These are phyloP conservation scores for Epichloe coenophiala DNA, from an alignment of 2,329 filamentous ascomycete genomes.

Conservation along the genomic window DNA sequence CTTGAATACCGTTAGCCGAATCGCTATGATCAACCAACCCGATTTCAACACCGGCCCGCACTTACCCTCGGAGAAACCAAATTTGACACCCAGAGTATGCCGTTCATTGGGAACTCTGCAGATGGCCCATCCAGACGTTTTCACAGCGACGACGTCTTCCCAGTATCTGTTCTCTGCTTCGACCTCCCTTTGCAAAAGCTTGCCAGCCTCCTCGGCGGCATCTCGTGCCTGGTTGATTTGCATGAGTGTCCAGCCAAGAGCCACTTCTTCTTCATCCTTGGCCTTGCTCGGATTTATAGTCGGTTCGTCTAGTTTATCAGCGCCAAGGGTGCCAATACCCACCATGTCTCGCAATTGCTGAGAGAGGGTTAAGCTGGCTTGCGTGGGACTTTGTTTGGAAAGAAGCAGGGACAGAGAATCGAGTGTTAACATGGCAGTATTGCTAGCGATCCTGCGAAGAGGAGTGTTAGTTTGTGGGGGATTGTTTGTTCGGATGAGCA, in stretches of 20 bases:
- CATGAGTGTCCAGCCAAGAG: slow-evolving; percentile 64
- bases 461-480: not conserved
- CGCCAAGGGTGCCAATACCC: slow-evolving; percentile 61
- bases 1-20: slow-evolving; percentile 14
- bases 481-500: not conserved
- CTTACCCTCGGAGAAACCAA: slow-evolving; percentile 69
- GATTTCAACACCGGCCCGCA: not conserved
- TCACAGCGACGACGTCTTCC: slow-evolving; percentile 71
- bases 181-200: slow-evolving; percentile 63
- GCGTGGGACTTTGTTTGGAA: slow-evolving; percentile 64
- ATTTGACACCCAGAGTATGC: slow-evolving; percentile 70
- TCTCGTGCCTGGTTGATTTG: slow-evolving; percentile 63
- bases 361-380: slow-evolving; percentile 58
- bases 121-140: slow-evolving; percentile 74
- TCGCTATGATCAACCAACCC: not conserved
- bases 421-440: slow-evolving; percentile 55
- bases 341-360: slow-evolving; percentile 54
- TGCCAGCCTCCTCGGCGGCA: slow-evolving; percentile 57
- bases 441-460: slow-evolving; percentile 22
- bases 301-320: slow-evolving; percentile 49
- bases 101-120: slow-evolving; percentile 61
- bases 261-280: slow-evolving; percentile 42
- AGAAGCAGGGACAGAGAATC: slow-evolving; percentile 75
- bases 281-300: slow-evolving; percentile 40
- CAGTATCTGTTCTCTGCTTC: slow-evolving; percentile 75